Evolutionary conservation across 768 basidiomycete species (phyloP).

Genomic region (Pleurotus ostreatus): DNA sequence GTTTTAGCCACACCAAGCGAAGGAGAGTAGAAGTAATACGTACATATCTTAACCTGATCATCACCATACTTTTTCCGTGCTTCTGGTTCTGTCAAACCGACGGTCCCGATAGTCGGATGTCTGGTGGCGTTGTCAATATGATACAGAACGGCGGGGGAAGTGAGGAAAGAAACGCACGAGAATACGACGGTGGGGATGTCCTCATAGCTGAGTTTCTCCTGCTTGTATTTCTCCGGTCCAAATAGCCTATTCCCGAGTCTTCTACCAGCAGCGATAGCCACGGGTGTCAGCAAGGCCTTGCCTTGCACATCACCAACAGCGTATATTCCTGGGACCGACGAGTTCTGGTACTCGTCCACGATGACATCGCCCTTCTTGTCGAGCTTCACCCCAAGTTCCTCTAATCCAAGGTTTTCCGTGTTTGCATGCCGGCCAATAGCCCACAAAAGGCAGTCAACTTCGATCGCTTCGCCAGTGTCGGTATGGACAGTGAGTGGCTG

Average conservation of each 20-base stretch:
- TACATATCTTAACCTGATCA: conserved; percentile 87
- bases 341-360: conserved; percentile 91
- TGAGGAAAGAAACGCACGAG: conserved; percentile 71
- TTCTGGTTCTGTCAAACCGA: conserved; percentile 91
- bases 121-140: conserved; percentile 32
- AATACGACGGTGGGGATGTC: conserved; percentile 96
- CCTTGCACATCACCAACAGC: conserved; percentile 93
- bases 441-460: conserved; percentile 89
- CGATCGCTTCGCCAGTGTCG: conserved; percentile 69
- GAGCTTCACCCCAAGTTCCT: conserved; percentile 70
- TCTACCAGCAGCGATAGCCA: conserved; percentile 95
- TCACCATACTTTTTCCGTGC: conserved; percentile 87
- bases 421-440: conserved; percentile 87
- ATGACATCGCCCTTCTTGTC: conserved; percentile 79
- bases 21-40: conserved; percentile 23
- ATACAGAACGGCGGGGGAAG: conserved; percentile 6
- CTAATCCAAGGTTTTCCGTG: conserved; percentile 75
- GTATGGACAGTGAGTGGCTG: conserved; percentile 73
- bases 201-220: conserved; percentile 83
- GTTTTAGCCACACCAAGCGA: too few relatives aligned
- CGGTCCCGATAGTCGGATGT: conserved; percentile 93
- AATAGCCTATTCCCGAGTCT: conserved; percentile 87
- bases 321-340: conserved; percentile 63
- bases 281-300: conserved; percentile 90
- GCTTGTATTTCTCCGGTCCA: conserved; percentile 80